These are phyloP conservation scores for Fusarium haematococcum DNA, from an alignment of 2,329 filamentous ascomycete species.

Conservation along the genomic window DNA sequence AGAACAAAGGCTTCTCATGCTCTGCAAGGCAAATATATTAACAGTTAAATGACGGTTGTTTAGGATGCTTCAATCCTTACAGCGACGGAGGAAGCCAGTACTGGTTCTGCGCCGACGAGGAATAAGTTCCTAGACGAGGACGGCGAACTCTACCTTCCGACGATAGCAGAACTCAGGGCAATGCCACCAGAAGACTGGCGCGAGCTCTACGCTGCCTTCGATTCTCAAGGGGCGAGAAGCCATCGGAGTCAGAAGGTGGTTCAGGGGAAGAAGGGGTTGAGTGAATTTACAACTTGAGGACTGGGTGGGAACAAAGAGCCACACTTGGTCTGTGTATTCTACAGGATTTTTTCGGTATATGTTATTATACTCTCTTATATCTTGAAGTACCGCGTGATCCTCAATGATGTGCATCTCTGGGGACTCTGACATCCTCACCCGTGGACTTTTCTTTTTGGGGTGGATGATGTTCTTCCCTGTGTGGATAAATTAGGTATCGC, in stretches of 20 bases:
- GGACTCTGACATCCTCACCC: neutral
- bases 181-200: neutral
- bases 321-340: neutral
- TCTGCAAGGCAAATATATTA: neutral
- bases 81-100: neutral
- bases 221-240: neutral
- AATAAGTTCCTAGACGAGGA: neutral
- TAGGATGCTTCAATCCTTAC: neutral
- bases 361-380: neutral
- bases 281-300: neutral
- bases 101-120: neutral
- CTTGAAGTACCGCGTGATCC: neutral
- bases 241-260: neutral
- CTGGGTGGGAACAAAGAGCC: neutral
- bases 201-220: neutral
- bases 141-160: neutral
- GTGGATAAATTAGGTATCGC: neutral
- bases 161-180: neutral
- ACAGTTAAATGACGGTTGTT: neutral
- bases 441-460: neutral
- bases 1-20: neutral
- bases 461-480: neutral
- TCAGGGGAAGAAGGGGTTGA: neutral
- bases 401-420: neutral
- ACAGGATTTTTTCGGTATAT: neutral